Conservation (phyloP, 192 early-diverging fungal genomes). For the Physocladia obscura region DNA sequence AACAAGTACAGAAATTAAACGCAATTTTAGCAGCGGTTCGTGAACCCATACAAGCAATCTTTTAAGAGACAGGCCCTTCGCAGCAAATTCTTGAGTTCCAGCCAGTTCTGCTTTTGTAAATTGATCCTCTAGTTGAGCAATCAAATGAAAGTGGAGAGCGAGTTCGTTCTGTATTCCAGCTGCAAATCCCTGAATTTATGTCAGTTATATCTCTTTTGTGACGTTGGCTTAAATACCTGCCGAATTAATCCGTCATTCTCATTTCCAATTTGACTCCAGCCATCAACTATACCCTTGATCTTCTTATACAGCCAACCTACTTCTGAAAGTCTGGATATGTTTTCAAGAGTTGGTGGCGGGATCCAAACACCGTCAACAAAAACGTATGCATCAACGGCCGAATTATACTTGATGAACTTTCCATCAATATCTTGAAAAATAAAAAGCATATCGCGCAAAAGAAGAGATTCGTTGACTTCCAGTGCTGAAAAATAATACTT, state of each 20-base stretch:
- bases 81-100: conserved; percentile 12
- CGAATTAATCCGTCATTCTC: conserved; percentile 51
- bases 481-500: no score
- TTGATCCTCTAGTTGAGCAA: conserved; percentile 81
- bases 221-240: conserved; percentile 15
- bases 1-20: conserved; percentile 71
- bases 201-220: not conserved
- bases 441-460: conserved; percentile 85
- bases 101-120: conserved; percentile 45
- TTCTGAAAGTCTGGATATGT: conserved; percentile 69
- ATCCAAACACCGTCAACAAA: conserved; percentile 55
- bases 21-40: conserved; percentile 73
- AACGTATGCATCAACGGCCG: conserved; percentile 46
- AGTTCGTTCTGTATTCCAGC: conserved; percentile 78
- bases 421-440: conserved; percentile 95
- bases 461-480: conserved; percentile 30
- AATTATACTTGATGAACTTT: conserved; percentile 69
- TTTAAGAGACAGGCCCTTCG: conserved; percentile 73
- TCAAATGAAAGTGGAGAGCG: conserved; percentile 79
- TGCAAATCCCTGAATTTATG: conserved; percentile 69
- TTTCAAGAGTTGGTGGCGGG: conserved; percentile 62
- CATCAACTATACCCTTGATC: conserved; percentile 58
- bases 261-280: conserved; percentile 24
- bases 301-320: conserved; percentile 76
- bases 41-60: conserved; percentile 83